Base-by-base conservation (phyloP, 768 basidiomycete genomes). In the Cyclocybe cylindracea region DNA sequence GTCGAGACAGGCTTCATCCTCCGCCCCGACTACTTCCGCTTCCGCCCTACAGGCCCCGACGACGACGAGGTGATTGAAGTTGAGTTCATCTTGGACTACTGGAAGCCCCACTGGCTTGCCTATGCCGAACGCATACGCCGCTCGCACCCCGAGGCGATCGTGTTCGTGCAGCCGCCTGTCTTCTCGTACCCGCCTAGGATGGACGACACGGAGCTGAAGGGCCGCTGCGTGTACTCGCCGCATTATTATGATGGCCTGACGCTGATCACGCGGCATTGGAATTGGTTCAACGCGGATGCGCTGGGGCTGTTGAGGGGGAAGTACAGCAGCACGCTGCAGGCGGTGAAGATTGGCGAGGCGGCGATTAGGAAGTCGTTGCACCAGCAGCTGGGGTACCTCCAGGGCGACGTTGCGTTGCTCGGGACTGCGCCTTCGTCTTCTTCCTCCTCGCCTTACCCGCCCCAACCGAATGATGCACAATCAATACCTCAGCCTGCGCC, bases 241-340 rank as follows among this genome's bases (percentile, higher is more conserved):
- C 96, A 98, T 66, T 98, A 94, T 67, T 98, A 98, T 62, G 95
- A 98, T 60, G 95, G 95, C 1, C 73, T 98, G 37, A 98, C 96
- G 0, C 80, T 98, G 38, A 76, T 98, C n/a, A 90, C 91, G 33
- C 78, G 91, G 34, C 91, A 94, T 61, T 94, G 91, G 92, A 88
- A 94, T 64, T 87, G 87, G 86, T 89, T 93, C 78, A 98, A 98
- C 61, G 94, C 93, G 2, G 94, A 98, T 68, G 94, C 95, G 1
- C 72, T 99, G 0, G 97, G 96, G 1, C 65, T 98, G n/a, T 69
- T 99, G 33, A 76, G 96, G 14, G 91, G 93, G 7, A 89, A 89
- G 60, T 89, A 96, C 63, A 74, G 76, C 37, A 44, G 32, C 7
- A 40, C 46, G 7, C 53, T 60, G 35, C 44, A 50, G 78, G 75